phyloP scores from a whole-genome alignment of 345 rosid genomes.

The Leavenworthia alabamica region DNA sequence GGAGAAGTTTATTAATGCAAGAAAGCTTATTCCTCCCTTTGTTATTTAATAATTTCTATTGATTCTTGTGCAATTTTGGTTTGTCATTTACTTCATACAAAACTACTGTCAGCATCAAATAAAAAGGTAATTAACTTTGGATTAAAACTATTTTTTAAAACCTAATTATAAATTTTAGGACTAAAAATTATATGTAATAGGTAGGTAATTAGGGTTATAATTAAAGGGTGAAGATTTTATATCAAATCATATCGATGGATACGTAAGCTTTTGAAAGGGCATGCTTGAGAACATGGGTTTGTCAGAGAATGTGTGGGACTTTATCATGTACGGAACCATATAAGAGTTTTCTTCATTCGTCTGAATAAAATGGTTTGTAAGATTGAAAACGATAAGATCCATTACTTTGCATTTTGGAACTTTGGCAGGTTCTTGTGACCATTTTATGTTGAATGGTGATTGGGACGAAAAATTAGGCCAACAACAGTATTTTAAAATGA shows the following conservation, averaged over 20 bases:
- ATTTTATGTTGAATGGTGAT: background rate
- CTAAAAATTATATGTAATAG: background rate
- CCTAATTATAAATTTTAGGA: background rate
- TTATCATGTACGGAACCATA: constrained; percentile 38
- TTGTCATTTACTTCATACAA: constrained; percentile 8
- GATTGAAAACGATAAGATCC: background rate
- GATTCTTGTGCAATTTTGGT: background rate
- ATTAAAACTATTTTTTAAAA: background rate
- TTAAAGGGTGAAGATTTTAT: constrained; percentile 3
- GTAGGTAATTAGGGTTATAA: background rate
- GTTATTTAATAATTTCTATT: background rate
- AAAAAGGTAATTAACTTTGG: background rate
- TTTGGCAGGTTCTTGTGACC: background rate
- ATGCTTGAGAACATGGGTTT: constrained; percentile 36
- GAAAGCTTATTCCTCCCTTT: background rate
- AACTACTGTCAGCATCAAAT: background rate
- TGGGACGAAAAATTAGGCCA: constrained; percentile 9
- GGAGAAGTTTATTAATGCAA: constrained; percentile 46
- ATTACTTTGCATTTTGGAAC: background rate
- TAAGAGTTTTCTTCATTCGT: constrained; percentile 10
- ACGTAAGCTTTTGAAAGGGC: constrained; percentile 23
- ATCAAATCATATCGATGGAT: constrained; percentile 10
- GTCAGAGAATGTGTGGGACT: constrained; percentile 62
- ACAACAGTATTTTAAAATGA: background rate
- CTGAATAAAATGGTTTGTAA: background rate